Base-by-base conservation (phyloP, 352 stramenopile genomes). In the Pythium diclinum region DNA sequence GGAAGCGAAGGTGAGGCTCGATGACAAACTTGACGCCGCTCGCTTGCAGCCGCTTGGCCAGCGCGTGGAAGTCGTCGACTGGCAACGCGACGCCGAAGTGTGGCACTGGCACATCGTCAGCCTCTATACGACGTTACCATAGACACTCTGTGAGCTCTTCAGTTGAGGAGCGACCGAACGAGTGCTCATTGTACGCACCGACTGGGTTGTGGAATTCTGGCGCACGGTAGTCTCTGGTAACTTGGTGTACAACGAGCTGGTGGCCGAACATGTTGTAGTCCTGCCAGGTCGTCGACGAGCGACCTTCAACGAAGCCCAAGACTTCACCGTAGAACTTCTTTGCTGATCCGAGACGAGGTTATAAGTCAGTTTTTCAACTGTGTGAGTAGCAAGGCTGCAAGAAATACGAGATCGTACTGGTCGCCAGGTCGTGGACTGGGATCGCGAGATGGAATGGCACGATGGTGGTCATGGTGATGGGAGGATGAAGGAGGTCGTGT, bases 121-220 rank as follows among this genome's bases (percentile, higher is more conserved):
- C 93, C 75, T 99, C 95, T 68, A 6, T 21, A 21, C 13, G 7
- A 52, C 25, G 25, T 28, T 5, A 3, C 3, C 3, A 55, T 17
- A 17, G 3, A 49, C 7, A 34, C 13, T 9, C 33, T n/a, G 6
- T 47, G 16, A 38, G 23, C 32, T 25, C 42, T 17, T 16, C 14
- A 6, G 7, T 19, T 16, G 7, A 7, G 25, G 4, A 28, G 25
- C 36, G 16, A 14, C 28, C 28, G n/a, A 9, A 4, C 10, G 14
- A 55, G 19, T 48, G 44, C 11, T 10, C 48, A 58, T 4, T 19
- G 10, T 17, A 70, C 83, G 21, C 59, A 93, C 84, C 85, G 7
- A 99, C 97, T 33, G 95, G 96, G 75, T 99, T 99, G 81, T 91
- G 97, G 72, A 93, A 98, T 72, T 99, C 96, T 25, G 83, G 63